These are phyloP conservation scores for Dendrobium huoshanense DNA, from an alignment of 106 monocot genomes.

Conservation along the genomic window DNA sequence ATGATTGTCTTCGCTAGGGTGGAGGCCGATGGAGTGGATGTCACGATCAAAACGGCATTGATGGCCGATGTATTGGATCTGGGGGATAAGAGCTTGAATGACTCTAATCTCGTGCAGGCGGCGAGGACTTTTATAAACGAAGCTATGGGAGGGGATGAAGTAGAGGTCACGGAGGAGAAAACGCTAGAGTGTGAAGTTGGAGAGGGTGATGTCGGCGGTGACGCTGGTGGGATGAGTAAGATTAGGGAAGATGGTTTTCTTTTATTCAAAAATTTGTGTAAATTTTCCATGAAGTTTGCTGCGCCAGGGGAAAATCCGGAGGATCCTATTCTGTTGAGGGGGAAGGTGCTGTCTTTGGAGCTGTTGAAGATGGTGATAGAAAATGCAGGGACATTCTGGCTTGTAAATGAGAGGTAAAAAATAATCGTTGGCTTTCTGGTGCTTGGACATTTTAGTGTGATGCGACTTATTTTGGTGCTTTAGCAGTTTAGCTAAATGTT, in stretches of 20 bases:
- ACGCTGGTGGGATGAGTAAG: conserved; percentile 37
- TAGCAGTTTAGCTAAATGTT: background rate
- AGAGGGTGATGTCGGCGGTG: conserved; percentile 11
- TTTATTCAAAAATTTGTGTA: conserved; percentile 87
- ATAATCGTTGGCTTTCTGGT: background rate
- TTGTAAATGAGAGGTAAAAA: conserved; percentile 68
- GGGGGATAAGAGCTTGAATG: conserved; percentile 76
- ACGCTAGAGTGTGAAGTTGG: background rate
- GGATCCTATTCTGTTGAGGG: conserved; percentile 77
- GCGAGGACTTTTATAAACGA: conserved; percentile 84
- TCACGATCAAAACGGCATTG: conserved; percentile 36
- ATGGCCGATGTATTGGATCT: conserved; percentile 81
- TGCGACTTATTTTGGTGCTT: background rate
- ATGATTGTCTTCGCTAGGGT: conserved; percentile 58
- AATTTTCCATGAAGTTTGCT: conserved; percentile 92
- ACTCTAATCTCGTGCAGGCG: conserved; percentile 60
- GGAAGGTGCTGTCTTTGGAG: conserved; percentile 87
- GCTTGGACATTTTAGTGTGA: background rate
- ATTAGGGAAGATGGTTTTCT: conserved; percentile 83
- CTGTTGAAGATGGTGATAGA: conserved; percentile 86
- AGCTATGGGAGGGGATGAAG: conserved; percentile 47
- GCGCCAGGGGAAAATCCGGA: conserved; percentile 58
- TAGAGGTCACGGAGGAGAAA: background rate
- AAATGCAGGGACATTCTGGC: conserved; percentile 86
- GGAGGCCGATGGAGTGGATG: conserved; percentile 48